Conservation (phyloP, 345 rosid species). For the Eucalyptus curtisii region DNA sequence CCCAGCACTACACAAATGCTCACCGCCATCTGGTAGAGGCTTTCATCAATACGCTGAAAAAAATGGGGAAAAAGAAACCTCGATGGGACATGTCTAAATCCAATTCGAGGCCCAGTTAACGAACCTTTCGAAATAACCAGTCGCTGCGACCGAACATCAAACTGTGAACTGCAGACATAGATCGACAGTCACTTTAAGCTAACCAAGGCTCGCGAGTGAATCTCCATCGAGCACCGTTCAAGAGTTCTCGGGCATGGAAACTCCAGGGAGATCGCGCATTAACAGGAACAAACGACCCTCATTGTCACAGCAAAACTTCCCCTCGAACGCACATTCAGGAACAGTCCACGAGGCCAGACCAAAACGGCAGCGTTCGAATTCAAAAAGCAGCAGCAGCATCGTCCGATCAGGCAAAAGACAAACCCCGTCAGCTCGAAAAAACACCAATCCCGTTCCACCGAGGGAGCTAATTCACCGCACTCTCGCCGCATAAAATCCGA, state of each 20-base stretch:
- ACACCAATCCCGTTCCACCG: neutral
- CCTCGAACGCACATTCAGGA: neutral
- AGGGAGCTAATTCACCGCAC: neutral
- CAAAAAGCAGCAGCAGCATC: neutral
- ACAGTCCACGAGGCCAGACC: neutral
- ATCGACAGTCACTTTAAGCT: neutral
- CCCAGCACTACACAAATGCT: neutral
- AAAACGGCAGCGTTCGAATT: neutral
- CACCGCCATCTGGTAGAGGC: neutral
- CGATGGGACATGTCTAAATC: neutral
- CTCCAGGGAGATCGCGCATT: neutral
- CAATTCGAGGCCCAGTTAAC: neutral
- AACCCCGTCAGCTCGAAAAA: neutral
- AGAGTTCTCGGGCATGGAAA: neutral
- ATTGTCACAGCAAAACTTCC: neutral
- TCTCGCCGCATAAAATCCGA: neutral
- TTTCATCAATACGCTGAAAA: neutral
- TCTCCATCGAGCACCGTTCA: neutral
- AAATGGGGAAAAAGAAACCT: neutral
- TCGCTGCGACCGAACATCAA: neutral
- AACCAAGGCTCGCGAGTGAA: neutral
- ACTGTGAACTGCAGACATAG: neutral
- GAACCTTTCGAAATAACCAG: neutral
- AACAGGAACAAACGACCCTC: neutral
- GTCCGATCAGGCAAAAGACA: neutral